Evolutionary conservation across 371 early-diverging fungal genomes (phyloP), one percentile per base, ranked within the genome.

Genomic region (Smittium culicis): DNA sequence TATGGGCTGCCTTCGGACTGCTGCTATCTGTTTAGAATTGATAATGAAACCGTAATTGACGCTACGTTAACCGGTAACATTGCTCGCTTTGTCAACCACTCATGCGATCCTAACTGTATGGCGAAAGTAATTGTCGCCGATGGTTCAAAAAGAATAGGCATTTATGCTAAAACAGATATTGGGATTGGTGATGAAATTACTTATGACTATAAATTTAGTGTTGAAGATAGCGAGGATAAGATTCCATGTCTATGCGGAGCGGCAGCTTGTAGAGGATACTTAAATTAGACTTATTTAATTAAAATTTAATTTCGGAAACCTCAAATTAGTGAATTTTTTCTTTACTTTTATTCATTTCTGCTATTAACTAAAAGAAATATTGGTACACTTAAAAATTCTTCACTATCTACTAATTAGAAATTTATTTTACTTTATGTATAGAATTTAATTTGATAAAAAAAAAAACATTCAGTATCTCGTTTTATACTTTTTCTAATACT

Each of bases 71-170:
- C 80, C 72, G 99, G 99, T 60, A 99, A 96, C 76, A 85, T 94
- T 68, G 98, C 99, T 33, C 83, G 98, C 35, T 98, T 96, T 67
- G 93, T 99, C 71, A 98, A 99, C 76, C 99, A 99, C 80, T 92
- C 91, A 71, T 99, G 98, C 77, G 77, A 94, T 87, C 98, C 99
- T 57, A 99, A 98, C 78, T 98, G 97, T 76, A 90, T 82, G 73
- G 98, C 99, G 34, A 89, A 90, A 72, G 87, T 93, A 65, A 91
- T 92, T 67, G 67, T 72, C 61, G 77, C 72, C 0, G 92, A 91
- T 56, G 89, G 90, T 27, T 82, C 86, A 35, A 93, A 93, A 73
- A 89, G 89, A 72, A 96, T 99, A 70, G 88, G 88, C n/a, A 92
- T 94, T 65, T 93, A 90, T 74, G 91, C 93, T 54, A 87, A 87